phyloP scores from a whole-genome alignment of 164 flowering plant genomes.

The Sextonia rubra region DNA sequence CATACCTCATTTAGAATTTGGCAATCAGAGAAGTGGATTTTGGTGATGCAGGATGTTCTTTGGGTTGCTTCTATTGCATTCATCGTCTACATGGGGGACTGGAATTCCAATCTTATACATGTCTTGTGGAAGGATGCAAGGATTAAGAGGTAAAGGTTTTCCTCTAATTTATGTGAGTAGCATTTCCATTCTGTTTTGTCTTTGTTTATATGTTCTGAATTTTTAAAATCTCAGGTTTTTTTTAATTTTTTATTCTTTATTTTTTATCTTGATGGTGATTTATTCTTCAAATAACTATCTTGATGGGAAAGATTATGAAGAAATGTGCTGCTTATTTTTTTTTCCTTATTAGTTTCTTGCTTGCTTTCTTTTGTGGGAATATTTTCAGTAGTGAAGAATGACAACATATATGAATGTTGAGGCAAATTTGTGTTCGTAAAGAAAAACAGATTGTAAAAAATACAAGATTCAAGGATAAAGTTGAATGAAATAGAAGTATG shows the following conservation, averaged over 20 bases:
- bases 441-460: too few species aligned
- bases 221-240: too few species aligned
- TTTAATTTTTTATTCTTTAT: too few species aligned
- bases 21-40: slow-evolving; percentile 48
- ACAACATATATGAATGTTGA: too few species aligned
- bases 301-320: neutral
- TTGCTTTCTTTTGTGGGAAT: neutral
- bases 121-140: slow-evolving; percentile 64
- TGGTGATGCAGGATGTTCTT: slow-evolving; percentile 61
- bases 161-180: neutral
- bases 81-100: slow-evolving; percentile 72
- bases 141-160: slow-evolving; percentile 56
- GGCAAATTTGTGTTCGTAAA: too few species aligned
- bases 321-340: neutral
- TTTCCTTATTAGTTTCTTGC: neutral
- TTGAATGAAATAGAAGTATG: too few species aligned
- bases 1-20: slow-evolving; percentile 1
- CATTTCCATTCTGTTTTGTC: neutral
- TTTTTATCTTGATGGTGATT: too few species aligned
- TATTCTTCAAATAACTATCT: too few species aligned
- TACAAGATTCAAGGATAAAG: too few species aligned
- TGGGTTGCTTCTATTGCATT: slow-evolving; percentile 82
- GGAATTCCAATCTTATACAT: slow-evolving; percentile 58
- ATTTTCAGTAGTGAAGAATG: neutral
- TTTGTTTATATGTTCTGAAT: too few species aligned